These are phyloP conservation scores for Xylaria grammica DNA, from an alignment of 495 filamentous ascomycete genomes.

Conservation along the genomic window DNA sequence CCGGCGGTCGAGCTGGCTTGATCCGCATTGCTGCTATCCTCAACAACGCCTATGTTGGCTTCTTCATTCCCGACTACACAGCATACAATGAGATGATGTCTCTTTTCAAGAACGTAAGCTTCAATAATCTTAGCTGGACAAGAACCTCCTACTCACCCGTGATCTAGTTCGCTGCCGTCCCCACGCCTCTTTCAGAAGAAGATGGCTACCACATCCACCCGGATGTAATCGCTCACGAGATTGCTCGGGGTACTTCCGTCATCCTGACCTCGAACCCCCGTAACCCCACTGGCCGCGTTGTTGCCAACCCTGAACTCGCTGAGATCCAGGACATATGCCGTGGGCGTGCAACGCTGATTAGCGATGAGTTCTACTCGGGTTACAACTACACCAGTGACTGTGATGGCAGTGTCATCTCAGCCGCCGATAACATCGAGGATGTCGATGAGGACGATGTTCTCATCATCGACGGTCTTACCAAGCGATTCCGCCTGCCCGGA, in stretches of 20 bases:
- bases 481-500: conserved; percentile 93
- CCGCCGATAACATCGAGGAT: conserved; percentile 82
- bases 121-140: background rate
- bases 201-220: conserved; percentile 92
- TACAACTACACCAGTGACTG: conserved; percentile 94
- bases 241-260: conserved; percentile 83
- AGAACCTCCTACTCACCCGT: conserved; percentile 16
- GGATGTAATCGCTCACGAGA: conserved; percentile 89
- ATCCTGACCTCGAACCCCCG: conserved; percentile 96
- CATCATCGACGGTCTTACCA: conserved; percentile 94
- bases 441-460: conserved; percentile 75
- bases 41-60: conserved; percentile 88
- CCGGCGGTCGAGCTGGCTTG: conserved; percentile 88
- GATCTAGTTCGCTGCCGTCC: conserved; percentile 85
- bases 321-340: conserved; percentile 92
- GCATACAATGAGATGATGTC: conserved; percentile 97
- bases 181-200: conserved; percentile 78
- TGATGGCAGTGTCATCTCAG: conserved; percentile 84
- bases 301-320: conserved; percentile 78
- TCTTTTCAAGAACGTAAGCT: conserved; percentile 80
- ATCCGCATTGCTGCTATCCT: conserved; percentile 94
- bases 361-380: conserved; percentile 96
- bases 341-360: conserved; percentile 85
- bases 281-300: conserved; percentile 90
- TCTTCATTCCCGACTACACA: conserved; percentile 78